These are phyloP conservation scores for Apiospora arundinis DNA, from an alignment of 2,329 filamentous ascomycete species.

Conservation along the genomic window DNA sequence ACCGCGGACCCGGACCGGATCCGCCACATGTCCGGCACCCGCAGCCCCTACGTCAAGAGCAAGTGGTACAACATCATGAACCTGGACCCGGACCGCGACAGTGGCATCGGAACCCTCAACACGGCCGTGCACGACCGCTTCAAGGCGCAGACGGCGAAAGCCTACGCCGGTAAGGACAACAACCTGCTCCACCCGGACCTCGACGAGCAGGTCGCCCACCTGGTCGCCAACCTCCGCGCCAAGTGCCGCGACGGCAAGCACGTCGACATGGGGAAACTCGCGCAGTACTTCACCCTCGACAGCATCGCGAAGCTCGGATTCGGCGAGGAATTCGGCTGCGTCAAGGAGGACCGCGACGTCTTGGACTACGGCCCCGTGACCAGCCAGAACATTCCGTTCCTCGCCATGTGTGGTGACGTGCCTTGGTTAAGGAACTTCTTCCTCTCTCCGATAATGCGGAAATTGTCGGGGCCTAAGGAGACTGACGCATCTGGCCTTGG, in stretches of 20 bases:
- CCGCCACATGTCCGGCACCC: slow-evolving; percentile 29
- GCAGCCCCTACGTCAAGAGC: slow-evolving; percentile 30
- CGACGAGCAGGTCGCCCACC: slow-evolving; percentile 27
- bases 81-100: slow-evolving; percentile 29
- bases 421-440: slow-evolving; percentile 31
- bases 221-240: slow-evolving; percentile 29
- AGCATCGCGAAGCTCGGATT: slow-evolving; percentile 35
- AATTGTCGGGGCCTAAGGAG: slow-evolving; percentile 33
- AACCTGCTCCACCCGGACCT: slow-evolving; percentile 28
- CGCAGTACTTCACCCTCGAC: slow-evolving; percentile 33
- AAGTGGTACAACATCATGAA: slow-evolving; percentile 29
- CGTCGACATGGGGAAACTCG: slow-evolving; percentile 25
- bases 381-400: slow-evolving; percentile 24
- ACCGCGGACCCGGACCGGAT: slow-evolving; percentile 33
- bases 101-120: slow-evolving; percentile 28
- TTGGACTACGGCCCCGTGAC: slow-evolving; percentile 30
- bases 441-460: slow-evolving; percentile 28
- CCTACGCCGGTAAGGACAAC: slow-evolving; percentile 33
- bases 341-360: slow-evolving; percentile 32
- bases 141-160: slow-evolving; percentile 30
- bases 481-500: slow-evolving; percentile 33
- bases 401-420: slow-evolving; percentile 31
- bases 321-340: slow-evolving; percentile 35
- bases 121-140: slow-evolving; percentile 30
- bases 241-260: slow-evolving; percentile 23